Percentiles rank a stretch among this genome's conserved stretches.
Evolutionary conservation across 345 rosid genomes (phyloP).

Genomic region (Eucalyptus cloeziana): DNA sequence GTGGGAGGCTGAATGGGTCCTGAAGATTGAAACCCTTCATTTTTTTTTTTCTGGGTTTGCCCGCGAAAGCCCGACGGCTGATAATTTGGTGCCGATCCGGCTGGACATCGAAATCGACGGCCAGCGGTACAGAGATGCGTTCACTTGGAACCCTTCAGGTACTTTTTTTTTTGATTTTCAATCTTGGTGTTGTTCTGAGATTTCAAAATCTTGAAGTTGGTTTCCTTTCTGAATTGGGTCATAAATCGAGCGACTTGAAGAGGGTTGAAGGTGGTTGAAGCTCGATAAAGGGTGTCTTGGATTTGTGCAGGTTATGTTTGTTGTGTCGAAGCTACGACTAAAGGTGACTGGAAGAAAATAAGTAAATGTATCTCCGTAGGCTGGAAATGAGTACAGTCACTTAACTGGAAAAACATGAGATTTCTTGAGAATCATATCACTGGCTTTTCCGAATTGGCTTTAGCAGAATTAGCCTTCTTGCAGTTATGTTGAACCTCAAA

Average conservation of each 20-base stretch:
- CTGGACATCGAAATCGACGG: constrained; percentile 88
- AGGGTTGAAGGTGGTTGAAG: not conserved
- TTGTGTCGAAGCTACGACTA: not conserved
- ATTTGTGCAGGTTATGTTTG: not conserved
- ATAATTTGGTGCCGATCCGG: constrained; percentile 83
- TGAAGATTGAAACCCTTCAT: not conserved
- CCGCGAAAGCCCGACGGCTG: constrained; percentile 56
- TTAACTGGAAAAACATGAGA: not conserved
- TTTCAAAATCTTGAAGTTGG: not conserved
- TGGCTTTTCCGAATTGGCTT: not conserved
- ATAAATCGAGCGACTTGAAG: not conserved
- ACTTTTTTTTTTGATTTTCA: not conserved
- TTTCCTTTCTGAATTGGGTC: not conserved
- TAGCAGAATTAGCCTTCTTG: not conserved
- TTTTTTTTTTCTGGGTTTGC: not conserved
- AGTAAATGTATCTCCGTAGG: not conserved
- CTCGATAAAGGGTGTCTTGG: not conserved
- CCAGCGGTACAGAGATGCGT: constrained; percentile 79
- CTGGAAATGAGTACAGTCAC: not conserved
- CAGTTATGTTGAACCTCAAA: not conserved
- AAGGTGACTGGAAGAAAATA: not conserved
- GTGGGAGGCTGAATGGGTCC: not conserved
- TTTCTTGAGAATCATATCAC: not conserved
- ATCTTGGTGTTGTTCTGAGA: not conserved
- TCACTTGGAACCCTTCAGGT: constrained; percentile 98